Evolutionary conservation across 2,329 filamentous ascomycete species (phyloP), one percentile per base, ranked within the genome.

Genomic region (Polytolypa hystricis): DNA sequence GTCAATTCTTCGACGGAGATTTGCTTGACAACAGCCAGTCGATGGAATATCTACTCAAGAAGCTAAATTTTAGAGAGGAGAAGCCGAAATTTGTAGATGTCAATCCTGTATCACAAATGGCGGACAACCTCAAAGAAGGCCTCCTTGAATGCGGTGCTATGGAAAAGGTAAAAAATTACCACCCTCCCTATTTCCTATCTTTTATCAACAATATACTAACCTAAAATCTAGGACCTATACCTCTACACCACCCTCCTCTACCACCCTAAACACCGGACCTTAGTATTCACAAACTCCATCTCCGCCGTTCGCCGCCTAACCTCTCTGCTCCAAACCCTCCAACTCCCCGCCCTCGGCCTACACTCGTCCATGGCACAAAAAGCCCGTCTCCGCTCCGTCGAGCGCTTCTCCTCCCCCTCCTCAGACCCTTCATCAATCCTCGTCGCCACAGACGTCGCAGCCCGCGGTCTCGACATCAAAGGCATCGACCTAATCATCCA

Each of bases 351-450:
- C 1, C 67, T 84, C 8, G 77, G 83, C 0, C 67, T 98, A 1
- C 91, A 98, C 60, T 95, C 86, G 0, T 82, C 86, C 45, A 96
- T 98, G 91, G 72, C 79, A 1, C 91, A 98, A 61, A 96, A 96
- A 59, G 87, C 91, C 3, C 85, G 91, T 30, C 70, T 95, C n/a
- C 79, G 89, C 26, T 89, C 85, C 2, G 74, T 98, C 2, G 91
- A 98, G 55, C 81, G 83, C 27, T 96, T 98, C 62, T 79, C 81
- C 1, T 73, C 73, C 2, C 66, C 76, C 1, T 56, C 62, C 0
- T 51, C 60, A 4, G 67, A 73, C 31, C 62, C 67, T 19, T 68
- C 58, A 50, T 73, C 79, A 2, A 81, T 96, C 30, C 74, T 96
- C 2, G 73, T 98, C 12, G 86, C 91, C 3, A 96, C 91, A 1